Conservation (phyloP, 352 stramenopile genomes). For the Phytophthora multivora region DNA sequence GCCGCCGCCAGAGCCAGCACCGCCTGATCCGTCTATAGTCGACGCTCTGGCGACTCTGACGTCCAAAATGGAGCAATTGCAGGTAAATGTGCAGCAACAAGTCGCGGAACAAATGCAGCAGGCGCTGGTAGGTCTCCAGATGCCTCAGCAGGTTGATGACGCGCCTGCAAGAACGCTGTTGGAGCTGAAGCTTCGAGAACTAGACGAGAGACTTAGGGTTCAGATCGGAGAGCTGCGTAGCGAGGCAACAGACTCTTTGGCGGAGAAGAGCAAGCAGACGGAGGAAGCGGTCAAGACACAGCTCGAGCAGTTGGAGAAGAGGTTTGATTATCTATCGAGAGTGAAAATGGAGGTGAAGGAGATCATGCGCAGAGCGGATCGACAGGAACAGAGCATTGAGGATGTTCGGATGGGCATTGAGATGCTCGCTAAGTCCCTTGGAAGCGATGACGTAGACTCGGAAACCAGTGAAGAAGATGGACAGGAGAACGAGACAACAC, state of each 20-base stretch:
- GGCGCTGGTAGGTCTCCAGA: slow-evolving; percentile 5
- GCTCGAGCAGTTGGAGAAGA: slow-evolving; percentile 70
- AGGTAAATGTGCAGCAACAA: slow-evolving; percentile 28
- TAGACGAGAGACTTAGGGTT: slow-evolving; percentile 40
- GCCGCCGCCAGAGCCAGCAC: slow-evolving; percentile 6
- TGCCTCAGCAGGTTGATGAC: slow-evolving; percentile 16
- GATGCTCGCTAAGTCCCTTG: slow-evolving; percentile 67
- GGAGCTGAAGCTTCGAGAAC: slow-evolving; percentile 17
- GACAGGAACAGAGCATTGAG: slow-evolving; percentile 64
- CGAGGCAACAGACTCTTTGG: slow-evolving; percentile 26
- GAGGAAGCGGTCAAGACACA: slow-evolving; percentile 53
- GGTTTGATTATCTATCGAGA: slow-evolving; percentile 71
- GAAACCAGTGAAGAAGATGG: slow-evolving; percentile 37
- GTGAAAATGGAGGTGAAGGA: slow-evolving; percentile 84
- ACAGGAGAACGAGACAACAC: not conserved
- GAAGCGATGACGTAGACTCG: slow-evolving; percentile 64
- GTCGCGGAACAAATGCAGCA: slow-evolving; percentile 27
- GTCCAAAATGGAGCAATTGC: slow-evolving; percentile 23
- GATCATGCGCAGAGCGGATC: slow-evolving; percentile 52
- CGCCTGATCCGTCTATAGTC: slow-evolving; percentile 10
- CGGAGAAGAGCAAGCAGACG: slow-evolving; percentile 33
- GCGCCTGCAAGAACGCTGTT: slow-evolving; percentile 28
- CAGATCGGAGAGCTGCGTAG: slow-evolving; percentile 23
- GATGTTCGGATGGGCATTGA: slow-evolving; percentile 63
- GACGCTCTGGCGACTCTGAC: slow-evolving; percentile 22